These are phyloP conservation scores for Melampsora americana DNA, from an alignment of 1,284 basidiomycete species.

Conservation along the genomic window DNA sequence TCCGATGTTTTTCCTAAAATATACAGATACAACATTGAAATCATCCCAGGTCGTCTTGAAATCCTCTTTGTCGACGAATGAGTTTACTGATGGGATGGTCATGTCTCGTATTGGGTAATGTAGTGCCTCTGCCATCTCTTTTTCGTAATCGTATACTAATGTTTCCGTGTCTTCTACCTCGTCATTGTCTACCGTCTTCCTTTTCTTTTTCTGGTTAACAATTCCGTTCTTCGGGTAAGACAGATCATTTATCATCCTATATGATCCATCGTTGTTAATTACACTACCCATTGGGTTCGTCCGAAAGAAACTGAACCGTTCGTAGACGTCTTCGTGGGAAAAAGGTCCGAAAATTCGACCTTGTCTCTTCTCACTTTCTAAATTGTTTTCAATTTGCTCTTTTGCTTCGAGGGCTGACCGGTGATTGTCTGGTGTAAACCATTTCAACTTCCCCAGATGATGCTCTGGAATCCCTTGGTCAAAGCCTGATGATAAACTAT, in stretches of 20 bases:
- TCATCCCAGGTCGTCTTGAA: slow-evolving; percentile 14
- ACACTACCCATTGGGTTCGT: neutral
- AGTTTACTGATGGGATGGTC: slow-evolving; percentile 14
- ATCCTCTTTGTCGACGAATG: neutral
- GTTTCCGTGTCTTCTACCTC: too few species aligned
- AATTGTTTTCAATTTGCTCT: too few species aligned
- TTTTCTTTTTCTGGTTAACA: too few species aligned
- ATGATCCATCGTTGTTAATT: neutral
- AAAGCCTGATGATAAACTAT: neutral
- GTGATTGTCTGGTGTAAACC: too few species aligned
- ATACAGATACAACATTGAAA: neutral
- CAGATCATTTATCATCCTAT: slow-evolving; percentile 3
- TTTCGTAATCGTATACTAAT: too few species aligned
- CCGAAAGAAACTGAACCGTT: neutral
- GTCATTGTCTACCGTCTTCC: too few species aligned
- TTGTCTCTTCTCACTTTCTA: neutral
- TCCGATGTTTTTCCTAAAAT: neutral
- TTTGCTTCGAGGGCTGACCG: too few species aligned
- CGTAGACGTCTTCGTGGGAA: neutral
- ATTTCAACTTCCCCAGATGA: neutral
- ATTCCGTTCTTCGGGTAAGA: slow-evolving; percentile 3
- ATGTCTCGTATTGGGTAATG: neutral
- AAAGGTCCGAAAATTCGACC: slow-evolving; percentile 4
- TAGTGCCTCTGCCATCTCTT: too few species aligned
- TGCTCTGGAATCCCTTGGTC: slow-evolving; percentile 12